Conservation (phyloP, 2,329 filamentous ascomycete species). For the Sporothrix protearum region DNA sequence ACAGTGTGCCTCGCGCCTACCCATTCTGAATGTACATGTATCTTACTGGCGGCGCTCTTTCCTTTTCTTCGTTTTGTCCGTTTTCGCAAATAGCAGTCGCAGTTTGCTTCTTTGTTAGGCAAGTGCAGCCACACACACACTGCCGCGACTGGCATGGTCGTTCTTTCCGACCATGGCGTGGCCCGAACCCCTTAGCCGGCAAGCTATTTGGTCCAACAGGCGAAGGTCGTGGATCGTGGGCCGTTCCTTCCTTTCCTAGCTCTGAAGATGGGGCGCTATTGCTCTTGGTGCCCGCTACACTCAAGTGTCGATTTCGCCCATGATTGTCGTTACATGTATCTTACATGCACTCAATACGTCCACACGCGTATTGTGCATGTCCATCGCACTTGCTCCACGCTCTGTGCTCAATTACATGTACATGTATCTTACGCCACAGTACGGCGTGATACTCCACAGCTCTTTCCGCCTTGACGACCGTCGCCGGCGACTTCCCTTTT, state of each 20-base stretch:
- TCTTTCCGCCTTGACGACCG: neutral
- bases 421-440: neutral
- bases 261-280: constrained; percentile 4
- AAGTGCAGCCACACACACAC: neutral
- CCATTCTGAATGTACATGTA: neutral
- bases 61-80: neutral
- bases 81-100: neutral
- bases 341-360: no score
- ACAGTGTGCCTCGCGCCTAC: neutral
- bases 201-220: constrained; percentile 11
- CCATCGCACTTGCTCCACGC: no score
- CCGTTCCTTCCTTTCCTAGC: constrained; percentile 25
- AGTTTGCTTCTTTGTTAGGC: neutral
- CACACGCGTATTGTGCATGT: neutral
- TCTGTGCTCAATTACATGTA: no score
- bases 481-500: neutral
- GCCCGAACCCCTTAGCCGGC: neutral
- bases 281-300: constrained; percentile 5
- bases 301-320: neutral
- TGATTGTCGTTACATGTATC: no score
- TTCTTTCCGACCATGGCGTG: neutral
- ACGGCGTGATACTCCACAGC: neutral
- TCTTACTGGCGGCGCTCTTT: neutral
- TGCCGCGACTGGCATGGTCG: neutral
- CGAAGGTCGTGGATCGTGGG: constrained; percentile 16